A percentile compares a stretch with the other conserved stretches of the same genome.
phyloP scores from a whole-genome alignment of 306 rosid species.

The Myrica gale region DNA sequence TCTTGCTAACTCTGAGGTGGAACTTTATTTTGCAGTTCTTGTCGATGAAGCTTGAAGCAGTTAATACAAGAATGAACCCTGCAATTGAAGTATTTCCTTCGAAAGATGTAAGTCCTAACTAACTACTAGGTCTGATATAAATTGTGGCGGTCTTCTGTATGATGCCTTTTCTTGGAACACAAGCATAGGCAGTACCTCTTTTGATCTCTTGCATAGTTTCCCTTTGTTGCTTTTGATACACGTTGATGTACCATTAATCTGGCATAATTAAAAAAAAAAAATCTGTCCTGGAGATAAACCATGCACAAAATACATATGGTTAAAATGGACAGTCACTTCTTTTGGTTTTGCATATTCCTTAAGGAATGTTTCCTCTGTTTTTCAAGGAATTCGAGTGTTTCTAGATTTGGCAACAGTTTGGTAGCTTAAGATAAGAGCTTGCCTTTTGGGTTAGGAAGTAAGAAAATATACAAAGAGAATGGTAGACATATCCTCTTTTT shows the following conservation, averaged over 20 bases:
- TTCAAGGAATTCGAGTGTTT: constrained; percentile 14
- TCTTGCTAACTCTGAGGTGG: not conserved
- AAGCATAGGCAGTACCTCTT: not conserved
- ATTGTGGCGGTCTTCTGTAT: not conserved
- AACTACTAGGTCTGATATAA: too few relatives aligned
- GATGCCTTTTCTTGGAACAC: constrained; percentile 5
- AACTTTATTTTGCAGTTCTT: constrained; percentile 59
- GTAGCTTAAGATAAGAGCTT: not conserved
- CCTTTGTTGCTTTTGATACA: not conserved
- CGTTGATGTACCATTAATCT: not conserved
- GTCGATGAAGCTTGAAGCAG: constrained; percentile 95
- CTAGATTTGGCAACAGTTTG: not conserved
- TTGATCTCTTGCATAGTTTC: not conserved
- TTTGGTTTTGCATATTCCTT: not conserved
- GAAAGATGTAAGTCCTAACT: constrained; percentile 59
- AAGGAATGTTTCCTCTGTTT: not conserved
- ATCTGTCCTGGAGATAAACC: not conserved
- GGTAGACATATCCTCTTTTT: constrained; percentile 11
- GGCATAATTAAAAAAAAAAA: not conserved
- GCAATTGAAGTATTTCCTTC: constrained; percentile 70
- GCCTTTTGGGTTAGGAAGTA: not conserved
- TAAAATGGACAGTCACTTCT: not conserved
- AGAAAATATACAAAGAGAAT: not conserved
- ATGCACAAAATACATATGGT: not conserved
- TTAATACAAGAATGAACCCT: constrained; percentile 66